Percentiles rank a stretch among this genome's conserved stretches.
Conservation (phyloP, 345 rosid species). For the Pelargonium nanum region DNA sequence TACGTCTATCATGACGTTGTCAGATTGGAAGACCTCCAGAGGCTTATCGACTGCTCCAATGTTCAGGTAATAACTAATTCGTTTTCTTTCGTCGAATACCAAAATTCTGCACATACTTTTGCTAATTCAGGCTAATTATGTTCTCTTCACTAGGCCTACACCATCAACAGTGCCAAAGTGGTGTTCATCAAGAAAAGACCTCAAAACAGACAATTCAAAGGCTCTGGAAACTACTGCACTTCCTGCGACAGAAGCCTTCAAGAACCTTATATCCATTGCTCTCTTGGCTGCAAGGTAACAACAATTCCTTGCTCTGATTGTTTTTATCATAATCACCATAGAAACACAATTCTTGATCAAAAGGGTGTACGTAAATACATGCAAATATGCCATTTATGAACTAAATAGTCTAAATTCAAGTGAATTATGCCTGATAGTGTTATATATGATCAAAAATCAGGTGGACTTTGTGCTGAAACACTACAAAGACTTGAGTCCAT, state of each 20-base stretch:
- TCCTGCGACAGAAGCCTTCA: conserved; percentile 95
- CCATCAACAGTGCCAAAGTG: conserved; percentile 87
- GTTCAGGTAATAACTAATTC: conserved; percentile 56
- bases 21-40: conserved; percentile 80
- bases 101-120: neutral
- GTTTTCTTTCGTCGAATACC: neutral
- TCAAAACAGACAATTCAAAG: conserved; percentile 87
- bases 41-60: conserved; percentile 82
- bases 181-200: conserved; percentile 96
- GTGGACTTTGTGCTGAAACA: conserved; percentile 89
- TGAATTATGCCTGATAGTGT: neutral
- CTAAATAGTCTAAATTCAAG: neutral
- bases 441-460: conserved; percentile 17
- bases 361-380: too few relatives aligned
- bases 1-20: conserved; percentile 97
- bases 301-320: neutral
- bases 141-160: conserved; percentile 49
- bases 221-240: conserved; percentile 82
- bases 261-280: conserved; percentile 85
- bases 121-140: neutral
- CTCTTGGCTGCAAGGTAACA: conserved; percentile 84
- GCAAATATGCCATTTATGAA: too few relatives aligned
- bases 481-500: conserved; percentile 55
- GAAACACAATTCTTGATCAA: neutral
- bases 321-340: neutral